These are phyloP conservation scores for Pleurotus platypus DNA, from an alignment of 768 basidiomycete species.

Conservation along the genomic window DNA sequence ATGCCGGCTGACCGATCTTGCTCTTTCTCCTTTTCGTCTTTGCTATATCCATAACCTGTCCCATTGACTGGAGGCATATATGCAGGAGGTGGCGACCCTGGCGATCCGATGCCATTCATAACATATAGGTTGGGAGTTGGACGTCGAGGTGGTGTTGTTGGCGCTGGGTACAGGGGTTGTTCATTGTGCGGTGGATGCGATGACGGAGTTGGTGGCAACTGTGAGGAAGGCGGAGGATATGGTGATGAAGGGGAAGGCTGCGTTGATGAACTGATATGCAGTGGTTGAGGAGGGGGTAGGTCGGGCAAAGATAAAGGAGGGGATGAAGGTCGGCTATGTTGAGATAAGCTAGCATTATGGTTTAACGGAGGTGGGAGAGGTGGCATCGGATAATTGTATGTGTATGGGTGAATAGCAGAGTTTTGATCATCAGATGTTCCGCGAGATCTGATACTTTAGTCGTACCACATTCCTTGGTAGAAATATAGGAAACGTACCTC, in stretches of 20 bases:
- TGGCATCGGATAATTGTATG: neutral
- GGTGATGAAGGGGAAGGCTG: conserved; percentile 7
- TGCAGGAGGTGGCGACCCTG: conserved; percentile 7
- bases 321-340: too few relatives aligned
- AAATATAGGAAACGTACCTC: neutral
- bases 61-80: neutral
- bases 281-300: neutral
- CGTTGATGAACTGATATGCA: conserved; percentile 2
- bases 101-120: conserved; percentile 5
- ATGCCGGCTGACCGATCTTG: neutral
- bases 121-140: conserved; percentile 8
- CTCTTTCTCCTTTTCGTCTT: neutral
- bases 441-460: too few relatives aligned
- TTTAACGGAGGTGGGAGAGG: neutral
- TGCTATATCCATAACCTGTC: neutral
- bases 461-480: too few relatives aligned
- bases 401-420: too few relatives aligned
- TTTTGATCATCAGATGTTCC: too few relatives aligned
- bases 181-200: conserved; percentile 13
- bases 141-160: conserved; percentile 21
- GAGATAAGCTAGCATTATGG: too few relatives aligned
- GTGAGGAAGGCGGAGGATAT: conserved; percentile 4
- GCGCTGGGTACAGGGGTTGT: conserved; percentile 41
- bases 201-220: neutral
- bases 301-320: conserved; percentile 1